Evolutionary conservation across 2,329 filamentous ascomycete genomes (phyloP), one percentile per base, ranked within the genome.

Genomic region (Gnomoniopsis sp.): DNA sequence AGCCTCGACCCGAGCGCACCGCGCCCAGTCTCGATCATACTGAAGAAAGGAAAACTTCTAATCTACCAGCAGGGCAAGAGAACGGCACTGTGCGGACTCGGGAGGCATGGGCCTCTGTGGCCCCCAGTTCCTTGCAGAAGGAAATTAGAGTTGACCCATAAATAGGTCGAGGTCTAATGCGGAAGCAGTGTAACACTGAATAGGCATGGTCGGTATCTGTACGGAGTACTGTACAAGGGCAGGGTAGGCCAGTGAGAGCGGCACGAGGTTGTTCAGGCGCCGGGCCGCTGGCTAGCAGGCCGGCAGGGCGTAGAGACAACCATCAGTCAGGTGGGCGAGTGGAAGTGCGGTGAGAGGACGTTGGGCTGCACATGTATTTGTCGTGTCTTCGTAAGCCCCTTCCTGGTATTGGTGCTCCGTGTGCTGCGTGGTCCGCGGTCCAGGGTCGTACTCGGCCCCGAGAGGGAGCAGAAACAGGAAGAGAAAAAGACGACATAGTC

Each of bases 71-170:
- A 22, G 34, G 19, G 26, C 26, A 2, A 33, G 11, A 14, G 3
- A 26, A n/a, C 15, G 46, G 36, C 34, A 49, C 48, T 6, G 53
- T 49, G 46, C 53, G 48, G 22, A 41, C 6, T 14, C 17, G 36
- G 4, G 17, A 49, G 36, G 22, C 19, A 50, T 48, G 46, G 57
- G 26, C 57, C 30, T 46, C 48, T 46, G 21, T n/a, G 22, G 41
- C 38, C 41, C 57, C 57, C 48, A 55, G 53, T 36, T 33, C 44
- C 53, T 52, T 56, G 53, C 57, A 59, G 57, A 56, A 47, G 43
- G 57, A 59, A 52, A 59, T 59, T 59, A 59, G 48, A 52, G 57
- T 56, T 55, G 53, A 52, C 57, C 57, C 57, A 59, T 56, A 59
- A 59, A 59, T 59, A 59, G 57, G 36, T 36, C 49, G 49, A n/a